phyloP scores from a whole-genome alignment of 2,329 filamentous ascomycete genomes.

The Fusarium agapanthi region DNA sequence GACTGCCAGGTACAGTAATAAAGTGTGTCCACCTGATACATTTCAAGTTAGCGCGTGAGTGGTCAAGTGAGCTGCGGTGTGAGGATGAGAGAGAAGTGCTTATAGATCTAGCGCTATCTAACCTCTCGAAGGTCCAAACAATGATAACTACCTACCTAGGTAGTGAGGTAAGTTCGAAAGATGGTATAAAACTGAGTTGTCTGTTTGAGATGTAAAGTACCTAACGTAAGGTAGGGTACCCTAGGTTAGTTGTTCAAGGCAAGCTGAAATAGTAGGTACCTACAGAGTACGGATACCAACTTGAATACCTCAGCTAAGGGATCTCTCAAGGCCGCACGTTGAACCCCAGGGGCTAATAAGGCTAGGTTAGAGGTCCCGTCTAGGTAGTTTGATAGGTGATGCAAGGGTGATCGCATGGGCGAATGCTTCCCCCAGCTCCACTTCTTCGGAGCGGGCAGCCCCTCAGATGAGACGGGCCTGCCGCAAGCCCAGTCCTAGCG shows the following conservation, averaged over 20 bases:
- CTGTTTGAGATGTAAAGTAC: background rate
- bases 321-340: background rate
- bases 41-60: conserved; percentile 15
- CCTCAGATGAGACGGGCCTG: conserved; percentile 19
- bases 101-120: background rate
- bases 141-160: background rate
- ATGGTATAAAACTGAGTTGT: background rate
- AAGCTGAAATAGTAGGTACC: background rate
- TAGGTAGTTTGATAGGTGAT: conserved; percentile 1
- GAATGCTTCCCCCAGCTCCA: conserved; percentile 20
- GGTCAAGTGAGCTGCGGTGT: background rate
- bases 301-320: background rate
- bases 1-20: background rate
- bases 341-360: background rate
- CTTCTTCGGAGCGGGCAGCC: conserved; percentile 20
- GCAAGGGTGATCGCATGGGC: conserved; percentile 38
- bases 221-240: background rate
- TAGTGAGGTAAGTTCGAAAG: background rate
- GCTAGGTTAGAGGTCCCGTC: background rate
- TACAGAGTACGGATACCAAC: background rate
- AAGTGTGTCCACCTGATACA: conserved; percentile 33
- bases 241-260: background rate
- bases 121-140: background rate
- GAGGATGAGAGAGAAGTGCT: background rate
- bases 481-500: conserved; percentile 6